Base-by-base conservation (phyloP, 495 filamentous ascomycete species). In the Neurospora cerealis region DNA sequence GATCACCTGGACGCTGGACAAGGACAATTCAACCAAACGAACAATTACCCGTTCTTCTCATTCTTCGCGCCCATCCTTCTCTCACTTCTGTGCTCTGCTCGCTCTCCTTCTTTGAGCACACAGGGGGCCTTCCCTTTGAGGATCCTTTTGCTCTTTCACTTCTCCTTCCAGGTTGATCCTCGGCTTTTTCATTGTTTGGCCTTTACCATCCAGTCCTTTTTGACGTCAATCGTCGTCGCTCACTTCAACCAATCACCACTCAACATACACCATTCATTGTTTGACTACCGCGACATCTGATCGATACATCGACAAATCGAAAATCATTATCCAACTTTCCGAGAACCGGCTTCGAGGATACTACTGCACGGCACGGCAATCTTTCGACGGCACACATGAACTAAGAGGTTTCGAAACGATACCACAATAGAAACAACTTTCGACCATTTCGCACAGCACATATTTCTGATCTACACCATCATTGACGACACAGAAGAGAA, bases 111-210 rank as follows among this genome's bases (percentile, higher is more conserved):
- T 46, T 71, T 69, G 71, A 69, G 70, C 40, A 69, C 6, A 66
- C 32, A 66, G 54, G 54, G 54, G 48, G 9, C 34, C 40, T 42
- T 17, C 19, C 48, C 38, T 17, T 70, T 70, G 10, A 15, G 32
- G 39, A 42, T 69, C 11, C 36, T 70, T 6, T 37, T 39, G 36
- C 40, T 72, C 46, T 6, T 54, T 71, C 21, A 11, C 74, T 69
- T 39, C 39, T 86, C 84, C 78, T 84, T 82, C 83, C 84, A 83
- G 84, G 85, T 87, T 85, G 85, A 87, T 81, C 84, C 85, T 87
- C 80, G 83, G 84, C 83, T 79, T 79, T 42, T 74, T 74, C 77
- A 44, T 78, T 76, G 74, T 77, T 75, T 77, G 74, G 77, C 69
- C 74, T 71, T 74, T 70, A 69, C 44, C 32, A 28, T 70, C 62